Base-by-base conservation (phyloP, 352 stramenopile genomes). In the Globisporangium polare region DNA sequence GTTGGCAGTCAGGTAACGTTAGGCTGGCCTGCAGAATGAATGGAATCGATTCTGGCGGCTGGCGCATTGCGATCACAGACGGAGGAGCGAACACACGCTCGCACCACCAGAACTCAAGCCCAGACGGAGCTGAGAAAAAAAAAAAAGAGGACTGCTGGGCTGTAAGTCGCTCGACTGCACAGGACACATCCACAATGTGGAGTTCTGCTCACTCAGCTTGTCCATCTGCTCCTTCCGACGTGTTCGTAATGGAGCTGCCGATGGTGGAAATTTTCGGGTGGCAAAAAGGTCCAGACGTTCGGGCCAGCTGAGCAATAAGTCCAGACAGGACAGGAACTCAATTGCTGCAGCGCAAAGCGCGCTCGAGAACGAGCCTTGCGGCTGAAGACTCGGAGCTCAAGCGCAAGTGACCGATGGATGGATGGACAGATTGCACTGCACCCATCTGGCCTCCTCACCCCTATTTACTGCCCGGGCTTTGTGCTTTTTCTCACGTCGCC, bases 41-140 rank as follows among this genome's bases (percentile, higher is more conserved):
- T 33, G 5, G 22, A 31, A 29, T 9, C 46, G 31, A 22, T 5
- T 9, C 46, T 53, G 26, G 45, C 5, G 26, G 22, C 12, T 53
- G n/a, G 37, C 37, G 15, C 8, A 53, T 24, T 37, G 20, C 47
- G 47, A 7, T 15, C 7, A 26, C 24, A 53, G 51, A 9, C 42
- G 31, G 13, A 55, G 20, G 5, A n/a, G n/a, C n/a, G n/a, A 29
- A 29, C 4, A 29, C 17, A 12, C 5, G 41, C 41, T 46, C 41
- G 51, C 51, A 57, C 51, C 51, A 57, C 51, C 51, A 57, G 51
- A 57, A 57, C n/a, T 20, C 7, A 39, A 39, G 9, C 33, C 3
- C 54, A 60, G 54, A 41, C 27, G 54, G 52, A 27, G 29, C 39
- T 60, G 54, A 60, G 42, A 60, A 60, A 60, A 58, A 47, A 18